Evolutionary conservation across 192 early-diverging fungal genomes (phyloP), one percentile per base, ranked within the genome.

Genomic region (Coemansia aciculifera): DNA sequence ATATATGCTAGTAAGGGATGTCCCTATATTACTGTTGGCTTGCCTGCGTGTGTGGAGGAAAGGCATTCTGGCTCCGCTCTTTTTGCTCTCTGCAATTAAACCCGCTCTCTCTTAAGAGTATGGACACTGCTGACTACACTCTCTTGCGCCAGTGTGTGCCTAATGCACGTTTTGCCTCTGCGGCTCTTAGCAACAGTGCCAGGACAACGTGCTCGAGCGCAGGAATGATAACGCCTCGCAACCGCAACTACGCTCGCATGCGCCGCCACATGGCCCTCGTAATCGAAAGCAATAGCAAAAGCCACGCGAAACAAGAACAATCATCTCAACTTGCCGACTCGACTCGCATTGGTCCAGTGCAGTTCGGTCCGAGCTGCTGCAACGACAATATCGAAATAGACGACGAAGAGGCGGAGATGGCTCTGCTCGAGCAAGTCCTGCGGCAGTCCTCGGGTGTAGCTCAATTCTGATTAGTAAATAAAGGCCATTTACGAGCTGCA

Each of bases 401-500:
- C 51, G 43, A 46, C 6, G 43, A 46, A 19, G 51, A 52, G 51
- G 12, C 51, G 9, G 51, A 52, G 24, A 52, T 52, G 24, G 51
- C 12, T 3, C 23, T 52, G 10, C 24, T 52, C 10, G 51, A 52
- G 51, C 51, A 52, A 52, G 3, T 52, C 3, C 24, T 52, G 24
- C 24, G 12, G 24, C 51, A 52, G 11, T 27, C 23, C 1, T 52
- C 27, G n/a, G 46, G 5, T 15, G 3, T 29, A 29, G 27, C 51
- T 13, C 51, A 52, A n/a, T 23, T 27, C 23, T n/a, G 46, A 48
- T 5, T 48, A 21, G 19, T 48, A 10, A 48, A 48, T 56, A 31
- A 56, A 56, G 1, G 27, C 4, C 27, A 31, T 19, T 59, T 87
- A 93, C 0, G 90, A 91, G 21, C 90, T 91, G 59, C 92, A 93